A percentile compares a stretch with the other conserved stretches of the same genome.
Evolutionary conservation across 257 asterid species (phyloP).

Genomic region (Jaltomata sinuosa): DNA sequence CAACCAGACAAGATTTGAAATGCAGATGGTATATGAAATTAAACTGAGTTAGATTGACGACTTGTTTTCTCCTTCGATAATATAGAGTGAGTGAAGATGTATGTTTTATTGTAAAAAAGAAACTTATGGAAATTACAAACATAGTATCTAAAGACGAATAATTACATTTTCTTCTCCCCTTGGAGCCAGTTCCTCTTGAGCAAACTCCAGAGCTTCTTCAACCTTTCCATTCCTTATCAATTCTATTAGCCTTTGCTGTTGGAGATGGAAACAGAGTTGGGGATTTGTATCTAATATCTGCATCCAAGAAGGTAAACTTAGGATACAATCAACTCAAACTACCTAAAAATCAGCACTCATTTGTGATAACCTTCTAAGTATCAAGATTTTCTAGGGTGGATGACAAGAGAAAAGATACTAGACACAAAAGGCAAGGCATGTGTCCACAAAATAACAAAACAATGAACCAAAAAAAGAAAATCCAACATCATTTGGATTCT

Average conservation of each 20-base stretch:
- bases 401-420: neutral
- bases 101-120: neutral
- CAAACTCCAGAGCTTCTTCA: conserved; percentile 82
- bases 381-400: neutral
- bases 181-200: conserved; percentile 94
- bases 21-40: neutral
- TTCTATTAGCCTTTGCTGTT: conserved; percentile 82
- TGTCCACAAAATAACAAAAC: neutral
- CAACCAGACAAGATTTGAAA: neutral
- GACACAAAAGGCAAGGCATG: neutral
- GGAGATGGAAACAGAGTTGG: conserved; percentile 82
- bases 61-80: neutral
- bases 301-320: conserved; percentile 12
- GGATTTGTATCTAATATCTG: conserved; percentile 87
- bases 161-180: conserved; percentile 86
- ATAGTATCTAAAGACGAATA: neutral
- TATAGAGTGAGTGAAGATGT: neutral
- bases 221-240: conserved; percentile 65
- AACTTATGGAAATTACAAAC: neutral
- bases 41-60: neutral
- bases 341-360: neutral
- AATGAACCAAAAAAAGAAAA: neutral
- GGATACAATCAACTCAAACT: neutral
- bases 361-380: neutral
- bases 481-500: neutral